These are phyloP conservation scores for Uncinocarpus reesii DNA, from an alignment of 2,329 filamentous ascomycete genomes.

Conservation along the genomic window DNA sequence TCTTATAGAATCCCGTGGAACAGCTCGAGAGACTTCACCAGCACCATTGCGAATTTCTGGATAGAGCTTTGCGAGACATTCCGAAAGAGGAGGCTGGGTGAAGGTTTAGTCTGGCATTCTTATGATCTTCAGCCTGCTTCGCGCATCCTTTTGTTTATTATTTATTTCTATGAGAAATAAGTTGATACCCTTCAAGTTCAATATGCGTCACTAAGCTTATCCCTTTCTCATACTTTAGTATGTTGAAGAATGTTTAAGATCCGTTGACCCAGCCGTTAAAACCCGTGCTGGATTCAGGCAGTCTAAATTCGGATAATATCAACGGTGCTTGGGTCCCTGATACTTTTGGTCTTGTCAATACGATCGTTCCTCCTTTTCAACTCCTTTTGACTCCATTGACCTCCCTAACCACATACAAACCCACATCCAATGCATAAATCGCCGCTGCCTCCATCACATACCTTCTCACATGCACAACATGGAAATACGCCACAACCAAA, in stretches of 20 bases:
- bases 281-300: too few species aligned
- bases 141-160: too few species aligned
- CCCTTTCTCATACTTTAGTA: too few species aligned
- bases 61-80: slow-evolving; percentile 21
- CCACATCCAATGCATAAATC: slow-evolving; percentile 38
- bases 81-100: background rate
- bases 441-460: slow-evolving; percentile 45
- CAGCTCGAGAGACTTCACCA: slow-evolving; percentile 61
- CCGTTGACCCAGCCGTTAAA: too few species aligned
- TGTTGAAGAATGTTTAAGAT: too few species aligned
- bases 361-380: background rate
- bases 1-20: slow-evolving; percentile 55
- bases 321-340: too few species aligned
- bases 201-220: too few species aligned
- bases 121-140: too few species aligned
- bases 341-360: background rate
- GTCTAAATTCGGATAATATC: too few species aligned
- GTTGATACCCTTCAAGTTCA: too few species aligned
- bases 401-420: slow-evolving; percentile 20
- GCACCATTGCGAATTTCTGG: slow-evolving; percentile 54
- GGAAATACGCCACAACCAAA: slow-evolving; percentile 43
- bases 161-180: too few species aligned
- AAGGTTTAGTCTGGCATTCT: background rate
- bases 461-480: slow-evolving; percentile 45
- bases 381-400: background rate